Conservation (phyloP, 108 stramenopile species). For the Pseudonitzschia multistriata region DNA sequence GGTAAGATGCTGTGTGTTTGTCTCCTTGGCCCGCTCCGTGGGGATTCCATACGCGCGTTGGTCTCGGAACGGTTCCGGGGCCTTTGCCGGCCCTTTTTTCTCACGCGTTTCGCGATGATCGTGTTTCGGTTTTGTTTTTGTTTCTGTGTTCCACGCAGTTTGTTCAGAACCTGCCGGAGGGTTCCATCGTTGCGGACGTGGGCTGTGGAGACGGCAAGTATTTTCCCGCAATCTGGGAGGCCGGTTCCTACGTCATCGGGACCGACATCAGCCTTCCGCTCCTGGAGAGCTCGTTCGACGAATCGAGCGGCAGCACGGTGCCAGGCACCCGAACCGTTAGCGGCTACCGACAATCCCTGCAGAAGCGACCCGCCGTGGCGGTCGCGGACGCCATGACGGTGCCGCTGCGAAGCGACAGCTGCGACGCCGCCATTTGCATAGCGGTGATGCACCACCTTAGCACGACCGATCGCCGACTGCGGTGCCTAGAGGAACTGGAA, state of each 20-base stretch:
- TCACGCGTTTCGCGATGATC: background rate
- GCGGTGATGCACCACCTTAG: slow-evolving; percentile 98
- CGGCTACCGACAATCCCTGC: slow-evolving; percentile 46
- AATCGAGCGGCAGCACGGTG: slow-evolving; percentile 14
- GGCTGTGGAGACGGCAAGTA: slow-evolving; percentile 99
- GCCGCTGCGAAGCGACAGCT: slow-evolving; percentile 75
- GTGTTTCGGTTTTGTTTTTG: background rate
- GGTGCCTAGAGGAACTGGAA: slow-evolving; percentile 81
- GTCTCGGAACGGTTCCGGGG: background rate
- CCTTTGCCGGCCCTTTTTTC: background rate
- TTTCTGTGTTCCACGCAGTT: slow-evolving; percentile 43
- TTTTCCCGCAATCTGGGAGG: slow-evolving; percentile 71
- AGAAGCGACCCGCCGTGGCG: slow-evolving; percentile 69
- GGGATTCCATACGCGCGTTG: background rate
- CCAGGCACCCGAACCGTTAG: slow-evolving; percentile 66
- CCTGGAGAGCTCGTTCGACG: slow-evolving; percentile 49
- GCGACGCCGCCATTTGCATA: slow-evolving; percentile 96
- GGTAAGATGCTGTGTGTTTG: background rate
- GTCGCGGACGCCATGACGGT: slow-evolving; percentile 90
- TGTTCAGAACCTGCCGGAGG: slow-evolving; percentile 63
- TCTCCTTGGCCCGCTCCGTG: background rate
- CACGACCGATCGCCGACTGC: slow-evolving; percentile 77
- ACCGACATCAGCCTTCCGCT: slow-evolving; percentile 86
- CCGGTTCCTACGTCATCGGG: slow-evolving; percentile 89
- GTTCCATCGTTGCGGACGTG: slow-evolving; percentile 91